These are phyloP conservation scores for Coemansia sp. DNA, from an alignment of 371 early-diverging fungal species.

Conservation along the genomic window DNA sequence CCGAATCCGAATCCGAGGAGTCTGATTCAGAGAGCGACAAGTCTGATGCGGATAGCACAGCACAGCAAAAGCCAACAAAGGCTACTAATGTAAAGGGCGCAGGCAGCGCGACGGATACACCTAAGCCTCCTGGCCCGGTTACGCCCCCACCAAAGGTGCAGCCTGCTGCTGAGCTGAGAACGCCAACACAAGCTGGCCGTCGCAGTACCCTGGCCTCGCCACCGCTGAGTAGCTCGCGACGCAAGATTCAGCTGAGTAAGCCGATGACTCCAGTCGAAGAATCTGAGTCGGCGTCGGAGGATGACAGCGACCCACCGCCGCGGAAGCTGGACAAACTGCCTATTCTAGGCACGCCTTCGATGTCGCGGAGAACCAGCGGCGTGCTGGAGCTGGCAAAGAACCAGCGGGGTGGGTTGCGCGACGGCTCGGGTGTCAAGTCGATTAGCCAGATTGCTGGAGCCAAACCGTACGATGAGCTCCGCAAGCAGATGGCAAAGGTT, in stretches of 20 bases:
- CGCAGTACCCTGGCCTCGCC: not conserved
- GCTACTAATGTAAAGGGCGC: no score
- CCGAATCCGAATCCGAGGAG: not conserved
- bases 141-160: not conserved
- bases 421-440: conserved; percentile 25
- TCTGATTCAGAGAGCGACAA: not conserved
- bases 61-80: not conserved
- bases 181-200: not conserved
- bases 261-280: not conserved
- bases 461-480: conserved; percentile 40
- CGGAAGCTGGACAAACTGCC: conserved; percentile 25
- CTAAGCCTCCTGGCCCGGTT: not conserved
- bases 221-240: conserved; percentile 6
- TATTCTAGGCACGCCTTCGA: conserved; percentile 20
- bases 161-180: not conserved
- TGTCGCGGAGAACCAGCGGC: conserved; percentile 7
- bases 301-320: conserved; percentile 8
- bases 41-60: not conserved
- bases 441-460: conserved; percentile 40
- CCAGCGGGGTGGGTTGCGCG: conserved; percentile 14
- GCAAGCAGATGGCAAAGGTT: conserved; percentile 40
- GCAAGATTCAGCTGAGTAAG: conserved; percentile 26
- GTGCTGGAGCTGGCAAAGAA: conserved; percentile 26
- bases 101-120: not conserved
- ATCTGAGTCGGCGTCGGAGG: conserved; percentile 10